A percentile compares a stretch with the other conserved stretches of the same genome.
Evolutionary conservation across 371 early-diverging fungal species (phyloP).

Genomic region (Mortierella sp.): DNA sequence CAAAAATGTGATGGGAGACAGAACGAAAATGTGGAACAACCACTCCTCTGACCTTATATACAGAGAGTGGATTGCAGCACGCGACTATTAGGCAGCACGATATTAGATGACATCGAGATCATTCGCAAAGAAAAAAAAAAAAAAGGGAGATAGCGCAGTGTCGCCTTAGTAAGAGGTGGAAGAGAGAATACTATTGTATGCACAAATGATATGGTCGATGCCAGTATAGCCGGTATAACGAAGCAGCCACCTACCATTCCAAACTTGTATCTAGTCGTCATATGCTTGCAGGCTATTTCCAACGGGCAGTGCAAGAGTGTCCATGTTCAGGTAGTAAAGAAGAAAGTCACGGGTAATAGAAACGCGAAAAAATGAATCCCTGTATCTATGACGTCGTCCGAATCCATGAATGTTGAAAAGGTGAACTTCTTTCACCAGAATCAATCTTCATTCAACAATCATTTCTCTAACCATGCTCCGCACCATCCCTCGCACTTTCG

Average conservation of each 20-base stretch:
- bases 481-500: constrained; percentile 61
- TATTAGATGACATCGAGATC: constrained; percentile 7
- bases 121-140: background rate
- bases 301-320: too few species aligned
- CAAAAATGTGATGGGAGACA: background rate
- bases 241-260: background rate
- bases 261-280: background rate
- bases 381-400: too few species aligned
- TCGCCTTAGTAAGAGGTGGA: constrained; percentile 11
- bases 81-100: background rate
- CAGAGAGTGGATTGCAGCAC: background rate
- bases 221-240: constrained; percentile 13
- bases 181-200: constrained; percentile 4
- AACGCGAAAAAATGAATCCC: too few species aligned
- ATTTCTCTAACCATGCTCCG: constrained; percentile 43
- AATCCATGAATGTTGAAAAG: too few species aligned
- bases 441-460: constrained; percentile 1
- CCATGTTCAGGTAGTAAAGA: too few species aligned
- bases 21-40: background rate
- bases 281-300: too few species aligned
- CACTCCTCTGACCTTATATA: background rate
- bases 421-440: too few species aligned
- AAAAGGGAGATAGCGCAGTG: background rate
- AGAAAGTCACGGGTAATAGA: too few species aligned
- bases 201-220: background rate